A percentile compares a stretch with the other conserved stretches of the same genome.
Conservation (phyloP, 2,329 filamentous ascomycete genomes). For the Fusarium sp. region DNA sequence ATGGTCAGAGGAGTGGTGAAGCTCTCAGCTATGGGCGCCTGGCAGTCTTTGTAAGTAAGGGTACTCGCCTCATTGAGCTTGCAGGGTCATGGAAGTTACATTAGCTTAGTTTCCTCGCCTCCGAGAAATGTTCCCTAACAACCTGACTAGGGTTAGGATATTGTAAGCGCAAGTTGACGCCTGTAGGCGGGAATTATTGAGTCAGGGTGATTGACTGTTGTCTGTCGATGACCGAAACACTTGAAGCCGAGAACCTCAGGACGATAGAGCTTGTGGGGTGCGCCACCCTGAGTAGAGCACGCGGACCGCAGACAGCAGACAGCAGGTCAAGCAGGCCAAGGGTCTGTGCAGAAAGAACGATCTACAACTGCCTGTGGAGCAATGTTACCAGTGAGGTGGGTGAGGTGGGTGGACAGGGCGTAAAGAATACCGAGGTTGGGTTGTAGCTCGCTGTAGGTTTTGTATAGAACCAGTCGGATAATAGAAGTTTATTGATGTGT, state of each 20-base stretch:
- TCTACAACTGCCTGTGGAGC: constrained; percentile 42
- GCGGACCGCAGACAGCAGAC: constrained; percentile 32
- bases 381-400: constrained; percentile 41
- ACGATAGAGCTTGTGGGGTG: constrained; percentile 35
- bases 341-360: constrained; percentile 46
- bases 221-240: constrained; percentile 31
- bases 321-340: constrained; percentile 23
- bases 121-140: constrained; percentile 8
- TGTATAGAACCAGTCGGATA: background rate
- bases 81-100: constrained; percentile 23
- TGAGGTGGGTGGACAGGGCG: constrained; percentile 17
- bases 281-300: constrained; percentile 43
- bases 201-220: constrained; percentile 12
- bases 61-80: constrained; percentile 17
- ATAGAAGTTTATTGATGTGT: background rate
- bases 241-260: constrained; percentile 18
- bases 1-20: background rate
- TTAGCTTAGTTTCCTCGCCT: constrained; percentile 20
- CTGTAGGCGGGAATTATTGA: constrained; percentile 3
- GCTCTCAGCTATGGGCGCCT: constrained; percentile 3
- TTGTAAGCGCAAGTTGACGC: constrained; percentile 3
- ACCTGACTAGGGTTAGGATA: constrained; percentile 6
- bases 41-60: background rate
- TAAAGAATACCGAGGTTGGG: constrained; percentile 11
- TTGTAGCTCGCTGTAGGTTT: background rate